These are phyloP conservation scores for Chalaropsis ovoidea DNA, from an alignment of 2,329 filamentous ascomycete genomes.

Conservation along the genomic window DNA sequence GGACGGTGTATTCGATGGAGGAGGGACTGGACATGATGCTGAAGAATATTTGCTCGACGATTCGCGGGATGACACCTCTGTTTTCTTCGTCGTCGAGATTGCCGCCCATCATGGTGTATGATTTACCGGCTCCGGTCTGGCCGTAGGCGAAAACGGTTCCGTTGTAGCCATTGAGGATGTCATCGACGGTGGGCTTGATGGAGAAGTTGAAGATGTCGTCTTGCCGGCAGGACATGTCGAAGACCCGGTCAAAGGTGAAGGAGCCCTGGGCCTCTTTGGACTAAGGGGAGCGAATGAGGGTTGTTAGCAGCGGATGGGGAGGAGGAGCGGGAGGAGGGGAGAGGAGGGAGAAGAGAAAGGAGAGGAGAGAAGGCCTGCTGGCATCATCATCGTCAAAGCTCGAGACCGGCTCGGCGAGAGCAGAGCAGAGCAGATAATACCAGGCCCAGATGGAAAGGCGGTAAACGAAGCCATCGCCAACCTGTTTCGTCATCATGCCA, in stretches of 20 bases:
- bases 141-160: slow-evolving; percentile 98
- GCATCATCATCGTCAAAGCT: not conserved
- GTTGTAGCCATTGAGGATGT: slow-evolving; percentile 98
- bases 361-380: not conserved
- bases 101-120: slow-evolving; percentile 76
- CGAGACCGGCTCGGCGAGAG: not conserved
- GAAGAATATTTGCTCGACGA: slow-evolving; percentile 93
- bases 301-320: slow-evolving; percentile 28
- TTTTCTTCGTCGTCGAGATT: slow-evolving; percentile 83
- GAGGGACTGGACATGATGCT: slow-evolving; percentile 85
- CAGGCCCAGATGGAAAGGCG: not conserved
- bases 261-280: slow-evolving; percentile 71
- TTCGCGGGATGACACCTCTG: slow-evolving; percentile 91
- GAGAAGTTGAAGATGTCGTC: slow-evolving; percentile 96
- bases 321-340: not conserved
- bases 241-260: slow-evolving; percentile 97
- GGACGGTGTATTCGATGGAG: slow-evolving; percentile 96
- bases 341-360: not conserved
- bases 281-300: slow-evolving; percentile 36
- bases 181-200: slow-evolving; percentile 89
- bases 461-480: not conserved
- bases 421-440: not conserved
- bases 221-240: slow-evolving; percentile 86
- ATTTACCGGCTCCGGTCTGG: slow-evolving; percentile 96
- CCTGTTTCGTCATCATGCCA: not conserved